Evolutionary conservation across 1,139 yeast genomes (phyloP).

Genomic region (Yamadazyma buinensis): DNA sequence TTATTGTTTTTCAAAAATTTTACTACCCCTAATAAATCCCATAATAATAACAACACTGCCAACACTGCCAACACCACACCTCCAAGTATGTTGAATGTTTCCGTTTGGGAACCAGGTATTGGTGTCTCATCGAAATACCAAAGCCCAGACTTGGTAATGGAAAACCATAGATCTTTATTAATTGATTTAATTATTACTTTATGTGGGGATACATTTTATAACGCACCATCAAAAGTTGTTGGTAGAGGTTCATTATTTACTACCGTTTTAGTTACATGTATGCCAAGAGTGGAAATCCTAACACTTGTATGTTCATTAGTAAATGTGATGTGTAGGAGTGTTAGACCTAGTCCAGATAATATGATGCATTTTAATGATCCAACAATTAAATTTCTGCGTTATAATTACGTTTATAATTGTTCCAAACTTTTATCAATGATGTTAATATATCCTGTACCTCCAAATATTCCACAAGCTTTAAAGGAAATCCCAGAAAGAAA

Average conservation of each 20-base stretch:
- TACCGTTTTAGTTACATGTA: constrained; percentile 51
- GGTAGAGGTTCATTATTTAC: constrained; percentile 55
- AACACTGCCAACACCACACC: no score
- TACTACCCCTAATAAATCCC: constrained; percentile 49
- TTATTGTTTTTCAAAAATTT: constrained; percentile 61
- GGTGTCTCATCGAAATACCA: constrained; percentile 45
- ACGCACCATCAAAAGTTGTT: constrained; percentile 40
- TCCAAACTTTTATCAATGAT: constrained; percentile 61
- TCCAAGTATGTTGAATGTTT: constrained; percentile 7
- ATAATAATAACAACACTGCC: no score
- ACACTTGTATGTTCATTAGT: constrained; percentile 67
- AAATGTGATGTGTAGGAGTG: constrained; percentile 51
- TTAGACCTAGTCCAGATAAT: constrained; percentile 32
- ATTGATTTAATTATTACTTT: constrained; percentile 59
- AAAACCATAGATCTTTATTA: constrained; percentile 65
- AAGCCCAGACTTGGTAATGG: constrained; percentile 49
- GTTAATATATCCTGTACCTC: constrained; percentile 63
- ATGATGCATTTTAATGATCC: constrained; percentile 24
- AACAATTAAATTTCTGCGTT: constrained; percentile 41
- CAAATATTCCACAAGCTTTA: constrained; percentile 15
- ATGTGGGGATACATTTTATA: constrained; percentile 63
- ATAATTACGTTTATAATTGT: constrained; percentile 52
- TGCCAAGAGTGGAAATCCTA: constrained; percentile 45
- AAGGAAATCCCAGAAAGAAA: constrained; percentile 7
- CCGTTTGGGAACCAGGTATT: constrained; percentile 76